Conservation (phyloP, 2,329 filamentous ascomycete species). For the Calonectria leucothoes region DNA sequence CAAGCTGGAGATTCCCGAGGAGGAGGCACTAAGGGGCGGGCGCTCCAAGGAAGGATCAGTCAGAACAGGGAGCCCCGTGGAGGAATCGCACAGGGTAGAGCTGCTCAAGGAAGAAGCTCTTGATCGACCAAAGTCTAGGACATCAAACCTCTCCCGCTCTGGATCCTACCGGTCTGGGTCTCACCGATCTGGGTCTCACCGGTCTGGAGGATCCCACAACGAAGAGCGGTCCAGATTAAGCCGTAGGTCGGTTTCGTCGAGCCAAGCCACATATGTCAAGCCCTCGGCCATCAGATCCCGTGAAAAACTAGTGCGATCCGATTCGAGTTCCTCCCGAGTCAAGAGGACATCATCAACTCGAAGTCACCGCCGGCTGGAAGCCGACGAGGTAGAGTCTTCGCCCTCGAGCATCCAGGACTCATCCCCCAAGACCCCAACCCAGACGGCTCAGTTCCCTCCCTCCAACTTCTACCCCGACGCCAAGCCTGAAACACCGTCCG, state of each 20-base stretch:
- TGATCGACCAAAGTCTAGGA: constrained; percentile 56
- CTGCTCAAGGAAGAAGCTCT: constrained; percentile 43
- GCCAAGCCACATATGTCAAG: constrained; percentile 66
- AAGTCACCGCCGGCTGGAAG: constrained; percentile 50
- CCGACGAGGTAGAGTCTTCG: constrained; percentile 56
- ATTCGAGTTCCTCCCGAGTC: constrained; percentile 49
- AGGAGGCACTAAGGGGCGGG: constrained; percentile 43
- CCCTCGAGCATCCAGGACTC: constrained; percentile 64
- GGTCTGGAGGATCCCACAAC: constrained; percentile 40
- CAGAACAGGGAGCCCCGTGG: background rate
- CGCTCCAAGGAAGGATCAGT: constrained; percentile 7
- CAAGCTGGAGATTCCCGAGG: constrained; percentile 16
- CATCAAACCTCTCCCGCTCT: constrained; percentile 56
- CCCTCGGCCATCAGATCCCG: constrained; percentile 48
- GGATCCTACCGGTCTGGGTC: constrained; percentile 44
- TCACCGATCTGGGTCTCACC: background rate
- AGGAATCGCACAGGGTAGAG: constrained; percentile 26
- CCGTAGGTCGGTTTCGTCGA: constrained; percentile 66
- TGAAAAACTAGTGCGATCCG: constrained; percentile 49
- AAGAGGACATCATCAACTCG: constrained; percentile 54
- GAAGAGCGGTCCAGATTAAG: constrained; percentile 66
- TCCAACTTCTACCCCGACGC: constrained; percentile 54
- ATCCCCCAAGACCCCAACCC: constrained; percentile 71
- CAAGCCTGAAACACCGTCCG: constrained; percentile 50
- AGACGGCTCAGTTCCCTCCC: constrained; percentile 62